A percentile compares a stretch with the other conserved stretches of the same genome.
phyloP scores from a whole-genome alignment of 331 rosid genomes.

The Arachis monticola region DNA sequence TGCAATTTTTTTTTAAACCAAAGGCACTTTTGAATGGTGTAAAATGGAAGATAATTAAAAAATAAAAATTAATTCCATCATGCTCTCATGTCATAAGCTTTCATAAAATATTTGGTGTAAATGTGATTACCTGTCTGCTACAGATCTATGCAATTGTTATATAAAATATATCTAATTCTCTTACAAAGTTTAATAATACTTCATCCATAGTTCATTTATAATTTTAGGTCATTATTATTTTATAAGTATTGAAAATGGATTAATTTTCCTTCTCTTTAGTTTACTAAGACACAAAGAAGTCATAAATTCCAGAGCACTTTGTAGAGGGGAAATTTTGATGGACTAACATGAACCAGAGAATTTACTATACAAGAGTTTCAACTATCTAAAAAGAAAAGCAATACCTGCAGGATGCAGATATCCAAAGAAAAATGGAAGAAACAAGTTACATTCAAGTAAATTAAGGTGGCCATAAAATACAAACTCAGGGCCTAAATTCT shows the following conservation, averaged over 20 bases:
- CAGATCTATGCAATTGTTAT: too few species aligned
- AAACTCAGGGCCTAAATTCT: conserved; percentile 51
- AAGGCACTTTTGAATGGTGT: too few species aligned
- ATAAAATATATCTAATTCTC: neutral
- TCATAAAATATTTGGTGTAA: neutral
- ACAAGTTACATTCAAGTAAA: conserved; percentile 40
- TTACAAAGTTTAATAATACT: neutral
- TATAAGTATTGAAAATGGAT: neutral
- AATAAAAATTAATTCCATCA: neutral
- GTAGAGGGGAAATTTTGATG: neutral
- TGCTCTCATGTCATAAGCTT: neutral
- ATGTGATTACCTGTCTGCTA: too few species aligned
- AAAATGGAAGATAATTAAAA: too few species aligned
- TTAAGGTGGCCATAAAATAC: conserved; percentile 45
- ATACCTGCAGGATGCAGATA: conserved; percentile 51
- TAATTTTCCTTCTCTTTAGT: neutral
- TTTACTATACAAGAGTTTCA: conserved; percentile 58
- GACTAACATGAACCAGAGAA: conserved; percentile 34
- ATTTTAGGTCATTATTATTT: neutral
- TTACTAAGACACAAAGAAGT: neutral
- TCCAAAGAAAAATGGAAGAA: conserved; percentile 31
- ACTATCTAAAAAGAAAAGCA: conserved; percentile 32
- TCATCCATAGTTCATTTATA: neutral
- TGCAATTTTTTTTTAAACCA: too few species aligned
- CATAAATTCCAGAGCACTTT: neutral